Evolutionary conservation across 352 stramenopile genomes (phyloP), one percentile per base, ranked within the genome.

Genomic region (Paralagenidium karlingii): DNA sequence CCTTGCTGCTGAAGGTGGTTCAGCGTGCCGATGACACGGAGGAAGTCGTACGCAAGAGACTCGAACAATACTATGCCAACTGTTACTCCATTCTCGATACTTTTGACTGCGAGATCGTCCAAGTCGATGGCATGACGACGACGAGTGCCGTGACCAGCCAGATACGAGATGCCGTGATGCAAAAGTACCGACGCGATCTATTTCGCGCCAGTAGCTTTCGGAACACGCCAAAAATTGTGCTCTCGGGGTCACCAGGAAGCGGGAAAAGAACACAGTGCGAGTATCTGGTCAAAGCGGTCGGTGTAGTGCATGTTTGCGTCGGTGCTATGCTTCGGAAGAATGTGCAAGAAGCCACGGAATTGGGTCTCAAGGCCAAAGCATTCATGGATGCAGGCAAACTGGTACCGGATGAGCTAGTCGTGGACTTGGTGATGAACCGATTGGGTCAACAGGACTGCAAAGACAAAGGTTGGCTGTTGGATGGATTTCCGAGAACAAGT

Each of bases 211-310:
- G 60, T 10, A 64, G 68, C 8, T 54, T 66, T 43, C 60, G 55
- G 2, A 50, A 60, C 16, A 64, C 60, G n/a, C 76, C 67, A 3
- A 64, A 60, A 20, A 57, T 97, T 24, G 87, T 97, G 42, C 96
- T 97, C 41, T 73, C 73, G 1, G 94, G 94, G 1, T 82, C 92
- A 12, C 94, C 94, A 12, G 94, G 92, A 0, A 79, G 71, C 28
- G 94, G 94, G 25, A 98, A 98, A 58, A 92, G 94, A 29, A 98
- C 92, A 5, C 94, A 98, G 49, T 98, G 94, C 52, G 87, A 97
- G 55, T 68, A 80, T 47, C 83, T 97, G 24, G 80, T 82, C 11
- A 63, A 73, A 21, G 78, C 74, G 18, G 95, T 94, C 51, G 68
- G 89, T 33, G 79, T 97, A 6, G 82, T 98, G 10, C 94, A 98